Base-by-base conservation (phyloP, 495 filamentous ascomycete species). In the Sabuloglossum arenarium region DNA sequence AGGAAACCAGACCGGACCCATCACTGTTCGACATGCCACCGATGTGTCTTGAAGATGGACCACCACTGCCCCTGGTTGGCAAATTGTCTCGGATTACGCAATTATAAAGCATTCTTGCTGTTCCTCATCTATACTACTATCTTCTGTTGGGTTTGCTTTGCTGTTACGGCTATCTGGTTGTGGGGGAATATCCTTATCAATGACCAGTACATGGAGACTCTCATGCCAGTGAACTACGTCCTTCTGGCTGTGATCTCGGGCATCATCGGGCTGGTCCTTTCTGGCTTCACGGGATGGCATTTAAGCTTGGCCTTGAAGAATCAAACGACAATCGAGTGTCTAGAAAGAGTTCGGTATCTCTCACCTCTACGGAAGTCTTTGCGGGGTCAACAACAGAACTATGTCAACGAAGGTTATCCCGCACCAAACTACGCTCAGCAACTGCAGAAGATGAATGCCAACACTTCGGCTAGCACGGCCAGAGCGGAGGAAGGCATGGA, bases 1-100 rank as follows among this genome's bases (percentile, higher is more conserved):
- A 78, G 80, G 53, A 98, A 98, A 70, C 91, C 91, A 43, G 93
- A 97, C 69, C 89, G 91, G 29, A 79, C 93, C 32, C 91, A 98
- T 65, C 91, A 98, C 72, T 98, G 91, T 74, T 90, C 84, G 12
- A 86, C 86, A 14, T 98, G 91, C 68, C 79, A 81, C 56, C 80
- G 82, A 59, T 98, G 91, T 66, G 90, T 98, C 11, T 73, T 97
- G 64, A 97, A 97, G 70, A 98, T 98, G 91, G 91, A 98, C 67
- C 91, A 98, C 67, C 91, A 98, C 70, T 98, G 91, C 63, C 91
- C 91, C 6, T 98, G 91, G 91, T 75, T 97, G 50, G 91, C 93
- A 21, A 96, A 86, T 2, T 98, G 91, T 64, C 84, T 98, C 49
- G 93, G 93, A 25, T 69, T 98, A 56, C 76, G 79, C 62, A 98